Conservation (phyloP, 495 filamentous ascomycete genomes). For the Hypoxylon fragiforme region DNA sequence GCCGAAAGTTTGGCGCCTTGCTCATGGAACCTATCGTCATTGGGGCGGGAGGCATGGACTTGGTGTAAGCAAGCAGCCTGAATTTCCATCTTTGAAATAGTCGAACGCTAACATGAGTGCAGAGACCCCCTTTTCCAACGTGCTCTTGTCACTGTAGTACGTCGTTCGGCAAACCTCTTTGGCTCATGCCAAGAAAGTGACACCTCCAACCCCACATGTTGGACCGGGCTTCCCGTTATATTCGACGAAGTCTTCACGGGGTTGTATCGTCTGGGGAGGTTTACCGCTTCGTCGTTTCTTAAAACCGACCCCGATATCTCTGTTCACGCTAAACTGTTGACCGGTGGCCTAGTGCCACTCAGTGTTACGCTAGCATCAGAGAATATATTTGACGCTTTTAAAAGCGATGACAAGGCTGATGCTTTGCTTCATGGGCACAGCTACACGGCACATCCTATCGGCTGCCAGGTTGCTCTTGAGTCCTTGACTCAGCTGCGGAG, state of each 20-base stretch:
- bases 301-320: conserved; percentile 67
- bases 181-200: conserved; percentile 1
- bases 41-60: conserved; percentile 76
- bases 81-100: background rate
- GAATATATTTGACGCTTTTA: conserved; percentile 70
- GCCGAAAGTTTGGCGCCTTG: conserved; percentile 70
- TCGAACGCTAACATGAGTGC: conserved; percentile 19
- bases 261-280: conserved; percentile 72
- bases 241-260: conserved; percentile 85
- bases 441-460: conserved; percentile 78
- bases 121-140: conserved; percentile 80
- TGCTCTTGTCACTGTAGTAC: conserved; percentile 64
- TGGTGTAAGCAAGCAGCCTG: conserved; percentile 57
- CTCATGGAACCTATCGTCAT: conserved; percentile 76
- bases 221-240: conserved; percentile 74
- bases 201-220: conserved; percentile 38
- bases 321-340: conserved; percentile 77
- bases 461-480: conserved; percentile 69
- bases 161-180: conserved; percentile 58
- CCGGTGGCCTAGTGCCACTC: conserved; percentile 75
- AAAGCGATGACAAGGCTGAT: conserved; percentile 67
- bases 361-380: conserved; percentile 70
- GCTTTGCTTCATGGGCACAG: conserved; percentile 79
- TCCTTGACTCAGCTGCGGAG: conserved; percentile 57
- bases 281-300: conserved; percentile 67